phyloP scores from a whole-genome alignment of 2,329 filamentous ascomycete genomes.

The Penicillium oxalicum region DNA sequence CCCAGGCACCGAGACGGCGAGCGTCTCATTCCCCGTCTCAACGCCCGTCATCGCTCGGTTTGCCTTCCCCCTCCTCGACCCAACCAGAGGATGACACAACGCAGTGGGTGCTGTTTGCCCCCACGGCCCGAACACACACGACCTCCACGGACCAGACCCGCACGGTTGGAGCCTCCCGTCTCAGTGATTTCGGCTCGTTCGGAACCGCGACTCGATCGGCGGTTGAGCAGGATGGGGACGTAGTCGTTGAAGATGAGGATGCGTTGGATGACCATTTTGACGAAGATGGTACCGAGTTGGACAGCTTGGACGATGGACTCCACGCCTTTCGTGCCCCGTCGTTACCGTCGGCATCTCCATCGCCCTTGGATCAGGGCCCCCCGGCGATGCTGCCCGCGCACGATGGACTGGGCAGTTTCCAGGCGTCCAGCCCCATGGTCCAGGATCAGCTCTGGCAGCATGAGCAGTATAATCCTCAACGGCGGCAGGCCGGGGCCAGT shows the following conservation, averaged over 20 bases:
- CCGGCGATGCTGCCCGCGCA: slow-evolving; percentile 78
- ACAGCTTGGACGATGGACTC: slow-evolving; percentile 87
- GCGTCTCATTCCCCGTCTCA: slow-evolving; percentile 29
- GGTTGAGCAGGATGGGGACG: slow-evolving; percentile 18
- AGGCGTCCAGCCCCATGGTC: slow-evolving; percentile 54
- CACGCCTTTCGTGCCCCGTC: slow-evolving; percentile 72
- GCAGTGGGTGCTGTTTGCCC: slow-evolving; percentile 95
- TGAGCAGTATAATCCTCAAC: slow-evolving; percentile 72
- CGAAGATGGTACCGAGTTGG: slow-evolving; percentile 66
- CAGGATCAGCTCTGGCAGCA: slow-evolving; percentile 88
- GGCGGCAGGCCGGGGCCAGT: slow-evolving; percentile 45
- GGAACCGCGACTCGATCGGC: slow-evolving; percentile 61
- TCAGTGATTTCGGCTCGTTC: slow-evolving; percentile 76
- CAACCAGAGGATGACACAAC: slow-evolving; percentile 63
- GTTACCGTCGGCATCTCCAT: slow-evolving; percentile 37
- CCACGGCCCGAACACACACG: slow-evolving; percentile 64
- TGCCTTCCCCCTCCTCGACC: slow-evolving; percentile 26
- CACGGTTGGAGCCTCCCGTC: slow-evolving; percentile 63
- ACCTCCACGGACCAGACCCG: slow-evolving; percentile 58
- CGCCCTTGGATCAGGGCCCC: slow-evolving; percentile 50
- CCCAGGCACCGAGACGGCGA: slow-evolving; percentile 31
- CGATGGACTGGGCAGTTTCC: slow-evolving; percentile 85
- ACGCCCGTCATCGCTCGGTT: slow-evolving; percentile 23
- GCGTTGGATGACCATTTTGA: slow-evolving; percentile 56
- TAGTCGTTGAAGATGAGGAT: slow-evolving; percentile 39